Conservation (phyloP, 192 early-diverging fungal species). For the Coemansia sp. region DNA sequence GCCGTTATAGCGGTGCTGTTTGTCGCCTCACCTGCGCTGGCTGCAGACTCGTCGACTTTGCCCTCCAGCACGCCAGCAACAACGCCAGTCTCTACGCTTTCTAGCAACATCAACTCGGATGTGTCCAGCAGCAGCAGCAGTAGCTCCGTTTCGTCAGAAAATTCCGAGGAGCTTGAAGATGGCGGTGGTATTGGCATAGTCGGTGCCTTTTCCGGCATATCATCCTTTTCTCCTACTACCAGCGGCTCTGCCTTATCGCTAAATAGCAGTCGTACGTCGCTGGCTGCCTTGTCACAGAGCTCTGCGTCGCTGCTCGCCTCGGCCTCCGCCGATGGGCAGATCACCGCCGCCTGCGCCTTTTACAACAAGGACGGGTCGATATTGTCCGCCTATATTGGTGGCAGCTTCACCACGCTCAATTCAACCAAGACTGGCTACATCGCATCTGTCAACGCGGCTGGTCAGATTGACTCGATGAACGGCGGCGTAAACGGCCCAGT, state of each 20-base stretch:
- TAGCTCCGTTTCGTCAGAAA: background rate
- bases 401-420: constrained; percentile 41
- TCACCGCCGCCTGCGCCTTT: constrained; percentile 41
- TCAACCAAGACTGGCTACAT: constrained; percentile 37
- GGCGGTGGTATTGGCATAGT: constrained; percentile 54
- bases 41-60: constrained; percentile 11
- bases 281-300: constrained; percentile 39
- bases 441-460: constrained; percentile 27
- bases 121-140: background rate
- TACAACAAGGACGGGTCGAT: constrained; percentile 38
- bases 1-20: constrained; percentile 26
- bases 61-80: background rate
- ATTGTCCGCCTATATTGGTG: constrained; percentile 43
- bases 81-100: background rate
- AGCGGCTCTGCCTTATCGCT: constrained; percentile 32
- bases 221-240: constrained; percentile 33
- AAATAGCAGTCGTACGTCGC: constrained; percentile 34
- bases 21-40: constrained; percentile 30
- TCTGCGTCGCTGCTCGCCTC: constrained; percentile 32
- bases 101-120: background rate
- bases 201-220: constrained; percentile 54
- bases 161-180: constrained; percentile 8
- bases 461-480: constrained; percentile 35
- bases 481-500: constrained; percentile 52
- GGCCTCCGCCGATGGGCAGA: constrained; percentile 27